Conservation (phyloP, 2,329 filamentous ascomycete genomes). For the Fusarium irregulare region DNA sequence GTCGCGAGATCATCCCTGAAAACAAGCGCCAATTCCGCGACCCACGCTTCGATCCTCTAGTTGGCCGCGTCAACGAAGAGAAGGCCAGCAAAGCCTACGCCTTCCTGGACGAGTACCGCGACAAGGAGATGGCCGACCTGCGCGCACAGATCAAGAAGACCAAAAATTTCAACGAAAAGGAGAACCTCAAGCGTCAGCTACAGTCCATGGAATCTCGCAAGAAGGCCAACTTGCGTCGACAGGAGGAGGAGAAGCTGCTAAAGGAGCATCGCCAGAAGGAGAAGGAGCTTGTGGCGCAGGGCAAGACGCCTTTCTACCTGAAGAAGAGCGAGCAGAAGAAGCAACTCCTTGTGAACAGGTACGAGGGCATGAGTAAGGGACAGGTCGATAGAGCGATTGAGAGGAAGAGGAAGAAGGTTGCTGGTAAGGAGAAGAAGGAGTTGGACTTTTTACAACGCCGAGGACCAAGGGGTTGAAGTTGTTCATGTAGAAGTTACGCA, state of each 20-base stretch:
- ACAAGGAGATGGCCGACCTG: conserved; percentile 82
- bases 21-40: conserved; percentile 75
- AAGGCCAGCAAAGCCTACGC: conserved; percentile 79
- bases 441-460: conserved; percentile 59
- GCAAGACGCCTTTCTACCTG: conserved; percentile 92
- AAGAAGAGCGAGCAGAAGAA: conserved; percentile 95
- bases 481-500: not conserved
- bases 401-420: conserved; percentile 88
- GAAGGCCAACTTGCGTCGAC: conserved; percentile 76
- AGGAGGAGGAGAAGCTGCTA: conserved; percentile 75
- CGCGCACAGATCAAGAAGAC: conserved; percentile 71
- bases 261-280: conserved; percentile 83
- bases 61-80: conserved; percentile 63
- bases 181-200: conserved; percentile 77
- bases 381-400: conserved; percentile 88
- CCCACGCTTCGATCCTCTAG: conserved; percentile 84
- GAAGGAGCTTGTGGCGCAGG: conserved; percentile 84
- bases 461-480: not conserved
- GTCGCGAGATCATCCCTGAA: conserved; percentile 75
- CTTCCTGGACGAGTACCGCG: conserved; percentile 88
- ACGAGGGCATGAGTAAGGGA: conserved; percentile 83
- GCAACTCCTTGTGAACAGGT: conserved; percentile 81
- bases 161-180: conserved; percentile 75
- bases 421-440: conserved; percentile 84
- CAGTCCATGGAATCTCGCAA: conserved; percentile 82